These are phyloP conservation scores for Fusarium sp. DNA, from an alignment of 2,329 filamentous ascomycete genomes.

Conservation along the genomic window DNA sequence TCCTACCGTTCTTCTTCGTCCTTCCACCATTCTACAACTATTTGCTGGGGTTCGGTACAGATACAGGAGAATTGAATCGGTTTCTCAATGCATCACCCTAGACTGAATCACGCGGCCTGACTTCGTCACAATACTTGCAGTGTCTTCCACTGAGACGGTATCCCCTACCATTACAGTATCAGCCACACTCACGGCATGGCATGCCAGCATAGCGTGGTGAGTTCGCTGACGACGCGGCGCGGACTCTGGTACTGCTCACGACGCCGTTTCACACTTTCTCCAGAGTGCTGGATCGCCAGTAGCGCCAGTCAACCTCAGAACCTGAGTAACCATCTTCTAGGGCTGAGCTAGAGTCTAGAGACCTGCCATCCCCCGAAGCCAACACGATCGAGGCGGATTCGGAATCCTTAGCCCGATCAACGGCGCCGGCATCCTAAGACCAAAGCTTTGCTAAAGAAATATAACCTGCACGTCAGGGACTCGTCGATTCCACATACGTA, in stretches of 20 bases:
- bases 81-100: conserved; percentile 18
- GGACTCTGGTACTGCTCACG: conserved; percentile 24
- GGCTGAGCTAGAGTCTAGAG: conserved; percentile 41
- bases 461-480: conserved; percentile 46
- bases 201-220: conserved; percentile 6
- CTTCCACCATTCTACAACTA: conserved; percentile 12
- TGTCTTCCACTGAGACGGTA: neutral
- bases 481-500: conserved; percentile 40
- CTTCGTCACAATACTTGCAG: conserved; percentile 2
- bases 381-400: conserved; percentile 37
- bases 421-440: conserved; percentile 39
- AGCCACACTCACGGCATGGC: conserved; percentile 25
- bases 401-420: conserved; percentile 34
- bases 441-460: conserved; percentile 33
- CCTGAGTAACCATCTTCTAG: conserved; percentile 44
- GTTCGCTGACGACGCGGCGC: conserved; percentile 28
- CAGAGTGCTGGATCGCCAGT: conserved; percentile 39
- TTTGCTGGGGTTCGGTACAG: neutral
- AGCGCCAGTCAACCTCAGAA: conserved; percentile 40
- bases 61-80: neutral
- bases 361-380: conserved; percentile 39
- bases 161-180: conserved; percentile 20
- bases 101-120: conserved; percentile 22
- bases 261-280: conserved; percentile 39
- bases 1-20: conserved; percentile 11